These are phyloP conservation scores for Tetragonia tetragonoides DNA, from an alignment of 148 eudicot genomes.

Conservation along the genomic window DNA sequence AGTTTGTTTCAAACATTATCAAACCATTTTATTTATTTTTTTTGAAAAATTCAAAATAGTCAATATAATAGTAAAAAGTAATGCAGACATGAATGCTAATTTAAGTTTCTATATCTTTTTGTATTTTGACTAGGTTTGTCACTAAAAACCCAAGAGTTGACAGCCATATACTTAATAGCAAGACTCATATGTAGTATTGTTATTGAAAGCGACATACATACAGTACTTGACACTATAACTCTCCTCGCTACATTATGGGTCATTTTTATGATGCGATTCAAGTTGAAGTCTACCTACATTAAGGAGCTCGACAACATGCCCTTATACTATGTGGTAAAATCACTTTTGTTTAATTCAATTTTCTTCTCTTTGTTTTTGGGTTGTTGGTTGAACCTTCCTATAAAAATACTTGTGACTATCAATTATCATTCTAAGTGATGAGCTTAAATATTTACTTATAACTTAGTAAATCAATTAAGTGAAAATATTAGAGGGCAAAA, in stretches of 20 bases:
- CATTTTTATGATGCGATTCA: conserved; percentile 82
- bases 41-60: too few relatives aligned
- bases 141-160: conserved; percentile 74
- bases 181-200: conserved; percentile 58
- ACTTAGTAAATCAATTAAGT: too few relatives aligned
- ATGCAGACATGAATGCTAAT: too few relatives aligned
- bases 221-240: conserved; percentile 58
- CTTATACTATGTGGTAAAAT: conserved; percentile 57
- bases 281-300: conserved; percentile 60
- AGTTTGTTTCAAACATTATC: too few relatives aligned
- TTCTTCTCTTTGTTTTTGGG: too few relatives aligned
- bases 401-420: too few relatives aligned
- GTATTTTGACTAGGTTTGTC: conserved; percentile 52
- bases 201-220: conserved; percentile 78
- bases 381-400: background rate
- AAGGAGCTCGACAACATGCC: conserved; percentile 65
- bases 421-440: too few relatives aligned
- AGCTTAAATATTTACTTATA: too few relatives aligned
- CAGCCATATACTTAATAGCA: conserved; percentile 61
- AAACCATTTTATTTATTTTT: too few relatives aligned
- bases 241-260: conserved; percentile 73
- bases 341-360: background rate
- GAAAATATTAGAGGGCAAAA: too few relatives aligned
- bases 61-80: too few relatives aligned
- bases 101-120: background rate